phyloP scores from a whole-genome alignment of 257 asterid genomes.

The Agastache rugosa region DNA sequence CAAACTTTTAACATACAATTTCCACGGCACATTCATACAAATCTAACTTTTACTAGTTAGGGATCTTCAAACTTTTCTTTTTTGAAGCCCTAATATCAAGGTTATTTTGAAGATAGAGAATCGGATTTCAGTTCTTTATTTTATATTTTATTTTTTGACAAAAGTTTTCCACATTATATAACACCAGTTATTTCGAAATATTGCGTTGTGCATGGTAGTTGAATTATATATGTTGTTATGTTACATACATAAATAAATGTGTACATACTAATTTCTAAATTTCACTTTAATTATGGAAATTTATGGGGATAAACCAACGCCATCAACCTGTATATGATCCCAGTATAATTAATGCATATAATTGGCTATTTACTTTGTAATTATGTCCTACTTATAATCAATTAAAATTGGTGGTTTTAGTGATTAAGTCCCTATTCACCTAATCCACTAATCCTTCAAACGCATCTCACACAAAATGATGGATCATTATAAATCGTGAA shows the following conservation, averaged over 20 bases:
- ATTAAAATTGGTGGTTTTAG: background rate
- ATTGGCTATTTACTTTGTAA: conserved; percentile 2
- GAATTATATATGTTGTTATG: too few relatives aligned
- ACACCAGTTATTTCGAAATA: background rate
- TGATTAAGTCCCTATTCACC: conserved; percentile 12
- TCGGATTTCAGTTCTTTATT: too few relatives aligned
- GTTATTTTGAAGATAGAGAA: background rate
- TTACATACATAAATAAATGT: too few relatives aligned
- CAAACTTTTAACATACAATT: conserved; percentile 37
- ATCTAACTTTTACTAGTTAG: conserved; percentile 18
- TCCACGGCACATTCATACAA: conserved; percentile 18
- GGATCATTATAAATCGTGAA: background rate
- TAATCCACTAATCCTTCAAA: background rate
- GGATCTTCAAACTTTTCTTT: conserved; percentile 36
- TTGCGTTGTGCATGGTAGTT: too few relatives aligned
- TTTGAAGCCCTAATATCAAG: conserved; percentile 6
- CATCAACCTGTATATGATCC: background rate
- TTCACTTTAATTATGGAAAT: background rate
- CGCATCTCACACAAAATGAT: conserved; percentile 1
- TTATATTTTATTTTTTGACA: too few relatives aligned
- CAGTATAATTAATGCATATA: conserved; percentile 20
- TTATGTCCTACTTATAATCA: background rate
- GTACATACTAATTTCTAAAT: too few relatives aligned
- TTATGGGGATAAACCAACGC: background rate
- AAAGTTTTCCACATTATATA: background rate